These are phyloP conservation scores for Marsdenia floribunda DNA, from an alignment of 257 asterid genomes.

Conservation along the genomic window DNA sequence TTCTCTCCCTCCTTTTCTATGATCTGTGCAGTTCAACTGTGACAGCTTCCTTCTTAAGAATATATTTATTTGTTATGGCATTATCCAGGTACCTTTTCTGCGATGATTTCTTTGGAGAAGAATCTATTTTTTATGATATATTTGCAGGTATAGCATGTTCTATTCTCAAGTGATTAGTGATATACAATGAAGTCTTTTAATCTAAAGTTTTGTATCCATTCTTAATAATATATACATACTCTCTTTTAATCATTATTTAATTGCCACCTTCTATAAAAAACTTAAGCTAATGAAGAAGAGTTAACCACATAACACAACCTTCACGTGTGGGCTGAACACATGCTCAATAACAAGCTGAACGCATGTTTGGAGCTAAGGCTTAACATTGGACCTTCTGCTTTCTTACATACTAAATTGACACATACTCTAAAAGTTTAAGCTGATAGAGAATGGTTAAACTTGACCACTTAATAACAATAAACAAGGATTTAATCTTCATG, in stretches of 20 bases:
- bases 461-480: background rate
- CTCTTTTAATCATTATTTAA: background rate
- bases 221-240: background rate
- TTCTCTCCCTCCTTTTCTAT: conserved; percentile 17
- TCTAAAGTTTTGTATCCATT: background rate
- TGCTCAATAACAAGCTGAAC: too few species aligned
- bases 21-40: conserved; percentile 7
- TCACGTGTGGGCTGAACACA: too few species aligned
- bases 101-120: conserved; percentile 95
- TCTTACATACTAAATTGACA: too few species aligned
- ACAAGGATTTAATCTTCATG: conserved; percentile 1
- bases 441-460: too few species aligned
- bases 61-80: conserved; percentile 17
- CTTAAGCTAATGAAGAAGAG: too few species aligned
- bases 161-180: background rate
- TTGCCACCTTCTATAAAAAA: too few species aligned
- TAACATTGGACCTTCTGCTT: too few species aligned
- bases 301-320: too few species aligned
- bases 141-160: conserved; percentile 63
- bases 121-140: conserved; percentile 80
- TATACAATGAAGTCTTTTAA: background rate
- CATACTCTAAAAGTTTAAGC: too few species aligned
- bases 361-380: too few species aligned
- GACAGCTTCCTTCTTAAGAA: background rate
- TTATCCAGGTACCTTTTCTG: conserved; percentile 87